These are phyloP conservation scores for Lichenothelia convexa DNA, from an alignment of 495 filamentous ascomycete species.

Conservation along the genomic window DNA sequence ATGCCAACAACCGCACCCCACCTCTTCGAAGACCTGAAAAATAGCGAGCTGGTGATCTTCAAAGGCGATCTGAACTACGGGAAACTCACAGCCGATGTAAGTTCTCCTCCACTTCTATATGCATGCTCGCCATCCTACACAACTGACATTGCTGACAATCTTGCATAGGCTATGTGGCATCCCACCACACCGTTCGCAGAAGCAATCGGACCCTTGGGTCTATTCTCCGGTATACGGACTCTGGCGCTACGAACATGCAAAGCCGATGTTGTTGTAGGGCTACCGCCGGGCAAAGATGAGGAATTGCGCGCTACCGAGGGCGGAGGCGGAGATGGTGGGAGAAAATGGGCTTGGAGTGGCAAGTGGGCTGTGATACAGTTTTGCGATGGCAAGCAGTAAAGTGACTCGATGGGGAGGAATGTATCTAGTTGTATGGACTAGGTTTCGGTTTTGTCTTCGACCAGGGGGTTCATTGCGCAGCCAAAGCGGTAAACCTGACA, in stretches of 20 bases:
- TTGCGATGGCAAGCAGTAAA: conserved; percentile 44
- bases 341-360: conserved; percentile 31
- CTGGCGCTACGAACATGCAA: conserved; percentile 4
- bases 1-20: conserved; percentile 1
- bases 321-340: conserved; percentile 19
- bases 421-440: too few species aligned
- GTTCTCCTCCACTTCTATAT: conserved; percentile 29
- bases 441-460: too few species aligned
- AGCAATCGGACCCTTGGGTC: conserved; percentile 5
- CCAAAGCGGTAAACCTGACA: too few species aligned
- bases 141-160: conserved; percentile 18
- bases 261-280: conserved; percentile 25
- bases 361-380: conserved; percentile 95
- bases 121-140: not conserved
- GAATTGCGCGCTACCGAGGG: conserved; percentile 45
- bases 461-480: too few species aligned
- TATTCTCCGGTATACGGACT: conserved; percentile 1
- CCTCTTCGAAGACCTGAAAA: conserved; percentile 1
- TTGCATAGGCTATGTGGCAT: conserved; percentile 29
- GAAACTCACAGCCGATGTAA: conserved; percentile 26
- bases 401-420: too few species aligned
- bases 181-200: conserved; percentile 1
- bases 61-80: conserved; percentile 6
- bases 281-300: conserved; percentile 64
- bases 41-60: conserved; percentile 3